Conservation (phyloP, 257 asterid species). For the Lycium ferocissimum region DNA sequence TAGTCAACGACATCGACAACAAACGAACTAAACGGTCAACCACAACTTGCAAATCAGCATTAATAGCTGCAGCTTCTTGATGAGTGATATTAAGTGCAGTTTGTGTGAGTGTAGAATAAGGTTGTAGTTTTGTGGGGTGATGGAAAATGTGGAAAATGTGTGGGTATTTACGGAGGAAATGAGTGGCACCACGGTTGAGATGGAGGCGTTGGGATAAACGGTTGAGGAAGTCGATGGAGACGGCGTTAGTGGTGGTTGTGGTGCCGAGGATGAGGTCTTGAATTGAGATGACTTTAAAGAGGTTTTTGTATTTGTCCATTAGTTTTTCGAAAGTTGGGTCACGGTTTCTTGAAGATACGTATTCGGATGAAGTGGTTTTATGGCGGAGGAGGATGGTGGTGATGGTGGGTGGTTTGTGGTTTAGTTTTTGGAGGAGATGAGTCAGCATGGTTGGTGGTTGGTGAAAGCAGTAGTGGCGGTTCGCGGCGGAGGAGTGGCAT, state of each 20-base stretch:
- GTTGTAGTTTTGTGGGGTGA: slow-evolving; percentile 62
- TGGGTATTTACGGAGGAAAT: slow-evolving; percentile 82
- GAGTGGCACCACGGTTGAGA: slow-evolving; percentile 83
- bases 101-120: slow-evolving; percentile 65
- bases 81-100: slow-evolving; percentile 52
- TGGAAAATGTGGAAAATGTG: slow-evolving; percentile 77
- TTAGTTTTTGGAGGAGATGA: slow-evolving; percentile 51
- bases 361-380: slow-evolving; percentile 74
- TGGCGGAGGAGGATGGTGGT: slow-evolving; percentile 51
- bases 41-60: slow-evolving; percentile 54
- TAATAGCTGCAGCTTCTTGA: slow-evolving; percentile 58
- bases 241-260: slow-evolving; percentile 42
- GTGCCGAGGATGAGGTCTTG: slow-evolving; percentile 81
- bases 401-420: neutral
- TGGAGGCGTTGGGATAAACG: slow-evolving; percentile 85
- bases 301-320: slow-evolving; percentile 83
- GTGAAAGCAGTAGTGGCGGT: neutral
- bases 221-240: slow-evolving; percentile 79
- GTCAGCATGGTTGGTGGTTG: slow-evolving; percentile 51
- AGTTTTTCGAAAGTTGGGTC: slow-evolving; percentile 89
- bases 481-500: neutral
- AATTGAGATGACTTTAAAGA: slow-evolving; percentile 67
- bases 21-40: slow-evolving; percentile 63
- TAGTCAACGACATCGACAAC: slow-evolving; percentile 72
- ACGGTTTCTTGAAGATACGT: slow-evolving; percentile 73